Conservation (phyloP, 1,284 basidiomycete species). For the Moesziomyces aphidis region DNA sequence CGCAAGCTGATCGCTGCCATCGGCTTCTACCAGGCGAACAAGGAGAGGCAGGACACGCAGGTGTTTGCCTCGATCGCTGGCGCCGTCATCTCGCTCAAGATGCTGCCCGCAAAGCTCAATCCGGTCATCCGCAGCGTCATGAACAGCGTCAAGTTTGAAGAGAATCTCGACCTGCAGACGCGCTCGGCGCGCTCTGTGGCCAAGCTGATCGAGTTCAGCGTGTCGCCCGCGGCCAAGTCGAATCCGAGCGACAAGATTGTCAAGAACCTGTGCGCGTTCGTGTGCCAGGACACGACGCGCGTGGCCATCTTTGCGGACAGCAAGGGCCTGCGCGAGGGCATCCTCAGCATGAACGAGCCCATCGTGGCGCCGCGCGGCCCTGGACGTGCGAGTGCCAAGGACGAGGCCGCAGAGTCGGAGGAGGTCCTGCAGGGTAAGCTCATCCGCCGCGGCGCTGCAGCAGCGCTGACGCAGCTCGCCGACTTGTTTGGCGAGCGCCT, state of each 20-base stretch:
- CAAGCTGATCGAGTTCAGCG: constrained; percentile 83
- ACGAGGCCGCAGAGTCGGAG: constrained; percentile 69
- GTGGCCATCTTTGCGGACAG: constrained; percentile 87
- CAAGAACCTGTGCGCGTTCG: constrained; percentile 95
- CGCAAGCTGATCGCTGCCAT: constrained; percentile 79
- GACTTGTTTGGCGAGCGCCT: constrained; percentile 80
- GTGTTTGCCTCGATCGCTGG: constrained; percentile 89
- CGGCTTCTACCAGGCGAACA: constrained; percentile 84
- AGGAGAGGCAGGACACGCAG: constrained; percentile 86
- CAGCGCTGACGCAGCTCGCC: constrained; percentile 85
- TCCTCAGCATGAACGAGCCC: constrained; percentile 77
- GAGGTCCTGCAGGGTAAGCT: constrained; percentile 69
- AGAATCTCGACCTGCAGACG: constrained; percentile 87
- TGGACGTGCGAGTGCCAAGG: constrained; percentile 28
- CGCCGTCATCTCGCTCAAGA: constrained; percentile 76
- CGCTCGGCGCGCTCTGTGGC: constrained; percentile 89
- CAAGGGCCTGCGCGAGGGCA: constrained; percentile 76
- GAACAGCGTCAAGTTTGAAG: constrained; percentile 90
- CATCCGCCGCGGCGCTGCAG: constrained; percentile 81
- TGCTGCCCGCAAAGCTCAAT: constrained; percentile 78
- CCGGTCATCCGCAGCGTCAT: constrained; percentile 96
- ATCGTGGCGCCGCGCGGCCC: constrained; percentile 20
- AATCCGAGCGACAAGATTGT: constrained; percentile 90
- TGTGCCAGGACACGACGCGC: constrained; percentile 84
- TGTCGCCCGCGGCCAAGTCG: constrained; percentile 72